Base-by-base conservation (phyloP, 2,329 filamentous ascomycete species). In the Sclerotinia nivalis region DNA sequence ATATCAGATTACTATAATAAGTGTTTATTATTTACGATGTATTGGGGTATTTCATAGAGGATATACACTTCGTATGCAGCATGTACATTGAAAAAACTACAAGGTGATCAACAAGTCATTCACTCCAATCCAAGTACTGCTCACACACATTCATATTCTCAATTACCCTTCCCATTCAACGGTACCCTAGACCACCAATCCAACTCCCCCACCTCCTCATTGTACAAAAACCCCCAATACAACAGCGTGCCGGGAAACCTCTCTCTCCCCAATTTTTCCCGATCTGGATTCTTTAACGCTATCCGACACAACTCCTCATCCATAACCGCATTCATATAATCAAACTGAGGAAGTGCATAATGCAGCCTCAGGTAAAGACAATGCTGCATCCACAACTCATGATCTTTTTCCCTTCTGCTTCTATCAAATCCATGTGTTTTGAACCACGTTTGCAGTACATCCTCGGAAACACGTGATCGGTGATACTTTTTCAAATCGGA, bases 221-320 rank as follows among this genome's bases (percentile, higher is more conserved):
- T 20, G 1, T 3, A 31, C 25, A 31, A 18, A 31, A 20, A 54
- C 15, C 52, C 52, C 52, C 31, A 13, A 31, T 18, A 20, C 13
- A 31, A 54, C 15, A 31, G 1, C 13, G 25, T 18, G 5, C 13
- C 52, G 0, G 52, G 15, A 54, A 54, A 13, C 4, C 25, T 15
- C 15, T 54, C 50, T 4, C 6, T 2, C 2, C 4, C 13, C 25
- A 4, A 1, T 15, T 5, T 54, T 25, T 18, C 12, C 7, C 50
- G 31, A 28, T 2, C 4, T 28, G 12, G 25, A 54, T 54, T 15
- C 10, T 15, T 0, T 18, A 31, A 2, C 2, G 52, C 52, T 3
- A 4, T 5, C 18, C 3, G 2, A 28, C 15, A 9, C 40, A 7
- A 31, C 1, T 28, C 25, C 7, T 3, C 0, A 2, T 20, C 18